These are phyloP conservation scores for Geotrichum histeridarum DNA, from an alignment of 1,139 yeast genomes.

Conservation along the genomic window DNA sequence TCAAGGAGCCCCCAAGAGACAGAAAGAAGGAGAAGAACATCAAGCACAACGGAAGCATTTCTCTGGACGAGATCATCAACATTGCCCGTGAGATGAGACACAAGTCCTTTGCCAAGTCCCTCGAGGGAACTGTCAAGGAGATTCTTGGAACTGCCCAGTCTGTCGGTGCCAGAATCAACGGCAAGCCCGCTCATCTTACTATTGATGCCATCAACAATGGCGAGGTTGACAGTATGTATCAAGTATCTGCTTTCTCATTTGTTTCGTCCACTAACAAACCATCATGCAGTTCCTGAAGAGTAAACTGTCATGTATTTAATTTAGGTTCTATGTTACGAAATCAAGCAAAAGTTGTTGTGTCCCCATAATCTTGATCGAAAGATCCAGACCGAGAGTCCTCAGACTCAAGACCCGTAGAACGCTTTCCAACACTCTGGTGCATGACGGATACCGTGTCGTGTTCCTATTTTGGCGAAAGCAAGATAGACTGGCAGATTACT, in stretches of 20 bases:
- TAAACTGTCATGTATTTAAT: constrained; percentile 21
- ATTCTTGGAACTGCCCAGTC: constrained; percentile 99
- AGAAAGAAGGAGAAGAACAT: constrained; percentile 99
- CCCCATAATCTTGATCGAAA: no score
- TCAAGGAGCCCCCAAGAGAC: constrained; percentile 99
- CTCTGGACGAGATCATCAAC: constrained; percentile 93
- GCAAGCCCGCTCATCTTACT: constrained; percentile 98
- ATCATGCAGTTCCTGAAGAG: constrained; percentile 20
- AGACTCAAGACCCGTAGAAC: background rate
- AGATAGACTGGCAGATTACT: constrained; percentile 68
- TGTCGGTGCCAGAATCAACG: constrained; percentile 96
- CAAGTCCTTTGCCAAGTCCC: constrained; percentile 96
- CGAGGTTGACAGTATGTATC: constrained; percentile 63
- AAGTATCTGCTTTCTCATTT: constrained; percentile 12
- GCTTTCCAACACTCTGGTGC: constrained; percentile 98
- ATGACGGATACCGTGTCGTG: constrained; percentile 43
- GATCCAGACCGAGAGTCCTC: no score
- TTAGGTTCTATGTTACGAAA: constrained; percentile 21
- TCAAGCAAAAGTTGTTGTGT: constrained; percentile 6
- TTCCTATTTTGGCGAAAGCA: constrained; percentile 97
- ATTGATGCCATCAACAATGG: constrained; percentile 97
- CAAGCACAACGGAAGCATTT: constrained; percentile 98
- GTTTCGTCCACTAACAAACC: constrained; percentile 11
- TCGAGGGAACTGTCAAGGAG: constrained; percentile 96
- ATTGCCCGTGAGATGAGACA: constrained; percentile 97